phyloP scores from a whole-genome alignment of 2,329 filamentous ascomycete genomes.

The Chaetomium olivaceum region DNA sequence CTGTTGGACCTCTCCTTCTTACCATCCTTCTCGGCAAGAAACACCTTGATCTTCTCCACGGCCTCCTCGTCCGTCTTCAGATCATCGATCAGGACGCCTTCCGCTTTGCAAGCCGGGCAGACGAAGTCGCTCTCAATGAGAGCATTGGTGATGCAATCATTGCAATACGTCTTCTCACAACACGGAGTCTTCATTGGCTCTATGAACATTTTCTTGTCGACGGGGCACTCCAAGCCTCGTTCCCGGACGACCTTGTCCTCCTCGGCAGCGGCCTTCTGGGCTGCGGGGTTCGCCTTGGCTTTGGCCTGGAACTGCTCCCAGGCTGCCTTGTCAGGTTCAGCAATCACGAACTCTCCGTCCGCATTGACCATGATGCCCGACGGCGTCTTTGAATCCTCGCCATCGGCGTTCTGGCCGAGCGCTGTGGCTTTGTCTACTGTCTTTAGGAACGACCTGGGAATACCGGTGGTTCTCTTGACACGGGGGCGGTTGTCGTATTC shows the following conservation, averaged over 20 bases:
- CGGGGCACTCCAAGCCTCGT: slow-evolving; percentile 84
- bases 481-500: slow-evolving; percentile 91
- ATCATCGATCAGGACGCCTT: slow-evolving; percentile 91
- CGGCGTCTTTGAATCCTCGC: slow-evolving; percentile 77
- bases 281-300: slow-evolving; percentile 79
- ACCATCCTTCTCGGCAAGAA: slow-evolving; percentile 52
- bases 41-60: slow-evolving; percentile 75
- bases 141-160: slow-evolving; percentile 98
- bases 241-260: slow-evolving; percentile 86
- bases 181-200: slow-evolving; percentile 99
- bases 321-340: slow-evolving; percentile 88
- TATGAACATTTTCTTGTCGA: slow-evolving; percentile 98
- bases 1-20: slow-evolving; percentile 48
- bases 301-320: slow-evolving; percentile 98
- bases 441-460: slow-evolving; percentile 91
- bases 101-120: slow-evolving; percentile 87
- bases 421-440: slow-evolving; percentile 89
- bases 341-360: slow-evolving; percentile 95
- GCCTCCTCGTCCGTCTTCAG: slow-evolving; percentile 80
- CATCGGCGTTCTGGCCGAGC: slow-evolving; percentile 69
- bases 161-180: slow-evolving; percentile 97
- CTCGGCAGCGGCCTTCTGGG: slow-evolving; percentile 73
- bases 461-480: slow-evolving; percentile 95
- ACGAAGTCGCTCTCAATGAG: slow-evolving; percentile 97
- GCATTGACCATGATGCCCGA: slow-evolving; percentile 97